phyloP scores from a whole-genome alignment of 805 yeast genomes.

The Teunomyces tritomae region DNA sequence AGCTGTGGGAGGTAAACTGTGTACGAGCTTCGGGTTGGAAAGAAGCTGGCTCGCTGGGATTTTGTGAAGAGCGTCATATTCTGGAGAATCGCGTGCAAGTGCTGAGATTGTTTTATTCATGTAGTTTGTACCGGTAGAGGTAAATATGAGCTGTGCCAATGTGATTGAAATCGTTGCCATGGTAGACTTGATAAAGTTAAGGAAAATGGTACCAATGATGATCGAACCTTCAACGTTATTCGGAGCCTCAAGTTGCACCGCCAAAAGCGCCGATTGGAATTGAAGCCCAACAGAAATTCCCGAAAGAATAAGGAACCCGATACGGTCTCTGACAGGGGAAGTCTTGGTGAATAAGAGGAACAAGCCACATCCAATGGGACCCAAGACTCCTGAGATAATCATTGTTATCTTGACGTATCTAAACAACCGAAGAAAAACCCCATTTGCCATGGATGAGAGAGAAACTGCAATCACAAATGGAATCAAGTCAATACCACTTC shows the following conservation, averaged over 20 bases:
- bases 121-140: conserved; percentile 16
- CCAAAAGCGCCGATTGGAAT: conserved; percentile 35
- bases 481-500: conserved; percentile 36
- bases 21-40: conserved; percentile 27
- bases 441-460: conserved; percentile 28
- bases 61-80: conserved; percentile 12
- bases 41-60: conserved; percentile 15
- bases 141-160: conserved; percentile 31
- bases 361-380: conserved; percentile 36
- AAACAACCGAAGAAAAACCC: conserved; percentile 28
- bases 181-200: conserved; percentile 29
- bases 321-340: conserved; percentile 19
- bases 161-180: conserved; percentile 34
- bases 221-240: conserved; percentile 33
- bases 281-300: conserved; percentile 38
- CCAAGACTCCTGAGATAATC: conserved; percentile 27
- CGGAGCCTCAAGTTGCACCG: conserved; percentile 38
- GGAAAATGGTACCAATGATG: conserved; percentile 32
- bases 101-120: conserved; percentile 13
- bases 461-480: conserved; percentile 36
- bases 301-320: conserved; percentile 32
- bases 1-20: conserved; percentile 21
- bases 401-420: conserved; percentile 31
- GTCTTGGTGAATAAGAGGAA: conserved; percentile 24
- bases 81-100: conserved; percentile 11